These are phyloP conservation scores for Cardamine chenopodiifolia DNA, from an alignment of 345 rosid species.

Conservation along the genomic window DNA sequence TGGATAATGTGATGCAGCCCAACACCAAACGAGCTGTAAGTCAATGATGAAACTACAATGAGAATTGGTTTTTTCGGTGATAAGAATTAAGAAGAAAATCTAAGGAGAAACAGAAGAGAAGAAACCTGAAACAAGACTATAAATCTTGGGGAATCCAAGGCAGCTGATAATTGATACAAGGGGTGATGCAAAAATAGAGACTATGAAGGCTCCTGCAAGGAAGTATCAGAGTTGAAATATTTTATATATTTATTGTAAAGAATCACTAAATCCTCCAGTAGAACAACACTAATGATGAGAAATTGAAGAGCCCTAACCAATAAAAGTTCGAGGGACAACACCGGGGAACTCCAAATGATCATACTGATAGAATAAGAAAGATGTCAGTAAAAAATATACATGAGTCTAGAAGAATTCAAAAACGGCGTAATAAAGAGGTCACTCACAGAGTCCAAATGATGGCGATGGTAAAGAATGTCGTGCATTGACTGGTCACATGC, in stretches of 20 bases:
- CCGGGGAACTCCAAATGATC: slow-evolving; percentile 98
- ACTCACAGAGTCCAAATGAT: slow-evolving; percentile 72
- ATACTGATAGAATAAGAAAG: slow-evolving; percentile 52
- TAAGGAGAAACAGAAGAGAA: slow-evolving; percentile 17
- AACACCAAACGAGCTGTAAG: slow-evolving; percentile 75
- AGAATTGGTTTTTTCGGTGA: slow-evolving; percentile 1
- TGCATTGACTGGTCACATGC: slow-evolving; percentile 68
- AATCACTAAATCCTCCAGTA: not conserved
- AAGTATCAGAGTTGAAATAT: not conserved
- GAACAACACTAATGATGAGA: slow-evolving; percentile 6
- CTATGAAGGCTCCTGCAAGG: slow-evolving; percentile 70
- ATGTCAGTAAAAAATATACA: not conserved
- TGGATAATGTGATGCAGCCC: slow-evolving; percentile 69
- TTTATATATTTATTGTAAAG: not conserved
- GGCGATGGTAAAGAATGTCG: slow-evolving; percentile 80
- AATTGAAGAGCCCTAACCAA: slow-evolving; percentile 49
- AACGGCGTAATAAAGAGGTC: not conserved
- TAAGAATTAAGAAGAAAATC: not conserved
- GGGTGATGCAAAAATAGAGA: slow-evolving; percentile 73
- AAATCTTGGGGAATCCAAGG: slow-evolving; percentile 72
- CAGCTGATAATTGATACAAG: slow-evolving; percentile 50
- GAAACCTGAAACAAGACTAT: slow-evolving; percentile 72
- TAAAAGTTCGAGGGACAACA: slow-evolving; percentile 96
- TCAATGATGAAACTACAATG: too few relatives aligned
- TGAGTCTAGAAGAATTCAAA: not conserved